Evolutionary conservation across 2,329 filamentous ascomycete species (phyloP).

Genomic region (Teratosphaeria viscida): DNA sequence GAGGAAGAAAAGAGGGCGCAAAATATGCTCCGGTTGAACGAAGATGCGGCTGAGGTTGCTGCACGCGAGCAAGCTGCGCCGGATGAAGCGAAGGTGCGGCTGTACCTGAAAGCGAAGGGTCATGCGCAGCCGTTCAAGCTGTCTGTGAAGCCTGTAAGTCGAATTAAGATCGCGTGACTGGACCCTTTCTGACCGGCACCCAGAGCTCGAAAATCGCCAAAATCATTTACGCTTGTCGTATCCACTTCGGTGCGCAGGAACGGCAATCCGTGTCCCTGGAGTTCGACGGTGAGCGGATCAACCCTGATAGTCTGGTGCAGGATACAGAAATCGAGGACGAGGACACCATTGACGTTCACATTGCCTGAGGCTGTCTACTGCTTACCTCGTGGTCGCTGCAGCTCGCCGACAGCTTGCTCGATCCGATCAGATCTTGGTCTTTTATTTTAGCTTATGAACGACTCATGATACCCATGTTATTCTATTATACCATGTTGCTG

Average conservation of each 20-base stretch:
- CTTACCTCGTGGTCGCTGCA: neutral
- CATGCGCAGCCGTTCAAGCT: slow-evolving; percentile 41
- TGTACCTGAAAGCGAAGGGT: slow-evolving; percentile 44
- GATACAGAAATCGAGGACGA: slow-evolving; percentile 64
- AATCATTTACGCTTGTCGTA: slow-evolving; percentile 51
- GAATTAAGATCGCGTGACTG: neutral
- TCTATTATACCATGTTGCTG: neutral
- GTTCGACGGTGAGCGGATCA: slow-evolving; percentile 67
- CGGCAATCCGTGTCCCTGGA: slow-evolving; percentile 50
- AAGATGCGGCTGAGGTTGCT: neutral
- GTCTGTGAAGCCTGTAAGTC: slow-evolving; percentile 37
- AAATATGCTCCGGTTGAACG: neutral
- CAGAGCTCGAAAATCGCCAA: slow-evolving; percentile 50
- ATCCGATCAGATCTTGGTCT: neutral
- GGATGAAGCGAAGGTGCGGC: slow-evolving; percentile 28
- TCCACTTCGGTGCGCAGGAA: slow-evolving; percentile 39
- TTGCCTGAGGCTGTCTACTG: slow-evolving; percentile 35
- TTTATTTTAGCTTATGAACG: neutral
- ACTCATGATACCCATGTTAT: neutral
- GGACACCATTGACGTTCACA: slow-evolving; percentile 64
- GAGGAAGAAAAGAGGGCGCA: slow-evolving; percentile 8
- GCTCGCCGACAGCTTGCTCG: neutral
- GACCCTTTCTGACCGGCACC: slow-evolving; percentile 13
- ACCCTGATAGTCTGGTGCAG: slow-evolving; percentile 48
- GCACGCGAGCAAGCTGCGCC: slow-evolving; percentile 24